These are phyloP conservation scores for Crucihimalaya himalaica DNA, from an alignment of 345 rosid species.

Conservation along the genomic window DNA sequence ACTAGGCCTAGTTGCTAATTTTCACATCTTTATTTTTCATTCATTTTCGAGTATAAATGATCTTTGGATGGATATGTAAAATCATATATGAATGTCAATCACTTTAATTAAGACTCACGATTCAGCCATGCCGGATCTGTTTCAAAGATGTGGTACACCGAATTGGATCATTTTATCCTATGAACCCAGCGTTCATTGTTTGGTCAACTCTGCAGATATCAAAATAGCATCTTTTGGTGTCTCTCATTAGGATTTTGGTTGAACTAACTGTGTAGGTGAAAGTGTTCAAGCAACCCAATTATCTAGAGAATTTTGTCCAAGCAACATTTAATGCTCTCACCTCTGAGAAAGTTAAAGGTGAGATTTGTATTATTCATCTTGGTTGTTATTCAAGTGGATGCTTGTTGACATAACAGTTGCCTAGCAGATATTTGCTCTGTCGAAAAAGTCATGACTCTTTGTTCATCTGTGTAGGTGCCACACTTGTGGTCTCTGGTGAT, in stretches of 20 bases:
- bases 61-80: neutral
- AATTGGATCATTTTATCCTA: neutral
- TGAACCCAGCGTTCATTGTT: neutral
- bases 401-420: neutral
- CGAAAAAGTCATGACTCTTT: constrained; percentile 12
- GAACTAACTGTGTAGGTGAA: constrained; percentile 64
- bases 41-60: neutral
- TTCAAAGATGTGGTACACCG: neutral
- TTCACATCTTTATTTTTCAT: neutral
- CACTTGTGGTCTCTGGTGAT: constrained; percentile 99
- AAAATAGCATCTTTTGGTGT: constrained; percentile 7
- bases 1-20: neutral
- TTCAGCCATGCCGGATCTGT: neutral
- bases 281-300: constrained; percentile 84
- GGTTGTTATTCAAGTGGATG: neutral
- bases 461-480: constrained; percentile 63
- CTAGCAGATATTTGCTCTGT: neutral
- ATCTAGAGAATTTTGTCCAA: constrained; percentile 85
- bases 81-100: neutral
- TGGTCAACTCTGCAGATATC: neutral
- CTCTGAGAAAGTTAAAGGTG: constrained; percentile 80
- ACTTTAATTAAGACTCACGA: neutral
- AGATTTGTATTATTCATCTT: neutral
- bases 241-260: constrained; percentile 1
- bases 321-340: constrained; percentile 86